These are phyloP conservation scores for Kwoniella newhampshirensis DNA, from an alignment of 768 basidiomycete species.

Conservation along the genomic window DNA sequence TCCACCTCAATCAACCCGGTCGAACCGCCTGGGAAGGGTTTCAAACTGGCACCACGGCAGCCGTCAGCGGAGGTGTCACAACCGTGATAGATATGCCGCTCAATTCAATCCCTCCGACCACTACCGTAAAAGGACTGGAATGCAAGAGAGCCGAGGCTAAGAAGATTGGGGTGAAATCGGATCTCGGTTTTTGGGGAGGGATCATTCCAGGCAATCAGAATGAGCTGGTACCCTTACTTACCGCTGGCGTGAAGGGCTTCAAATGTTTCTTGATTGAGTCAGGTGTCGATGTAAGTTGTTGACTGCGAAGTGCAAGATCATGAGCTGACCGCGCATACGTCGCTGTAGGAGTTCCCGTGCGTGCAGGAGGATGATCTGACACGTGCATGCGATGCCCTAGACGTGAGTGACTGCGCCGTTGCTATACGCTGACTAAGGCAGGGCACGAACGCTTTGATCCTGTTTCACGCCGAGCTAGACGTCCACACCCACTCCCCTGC, in stretches of 20 bases:
- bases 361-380: constrained; percentile 70
- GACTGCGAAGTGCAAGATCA: neutral
- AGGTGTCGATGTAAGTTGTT: constrained; percentile 80
- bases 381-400: constrained; percentile 69
- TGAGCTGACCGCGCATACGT: constrained; percentile 8
- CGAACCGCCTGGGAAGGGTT: constrained; percentile 95
- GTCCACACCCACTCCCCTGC: constrained; percentile 28
- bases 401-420: constrained; percentile 58
- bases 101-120: constrained; percentile 95
- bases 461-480: constrained; percentile 88
- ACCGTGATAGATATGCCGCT: constrained; percentile 97
- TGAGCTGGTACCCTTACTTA: constrained; percentile 71
- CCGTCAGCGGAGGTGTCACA: constrained; percentile 90
- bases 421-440: constrained; percentile 46
- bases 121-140: constrained; percentile 72
- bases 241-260: constrained; percentile 86
- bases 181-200: constrained; percentile 93
- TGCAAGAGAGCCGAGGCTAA: constrained; percentile 69
- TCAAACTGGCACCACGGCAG: constrained; percentile 83
- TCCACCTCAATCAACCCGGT: constrained; percentile 91
- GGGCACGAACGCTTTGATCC: constrained; percentile 68
- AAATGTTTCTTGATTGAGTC: constrained; percentile 96
- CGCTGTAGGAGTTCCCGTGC: constrained; percentile 80
- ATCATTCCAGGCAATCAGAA: constrained; percentile 84
- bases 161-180: constrained; percentile 58